Base-by-base conservation (phyloP, 2,329 filamentous ascomycete genomes). In the Emmonsia crescens region DNA sequence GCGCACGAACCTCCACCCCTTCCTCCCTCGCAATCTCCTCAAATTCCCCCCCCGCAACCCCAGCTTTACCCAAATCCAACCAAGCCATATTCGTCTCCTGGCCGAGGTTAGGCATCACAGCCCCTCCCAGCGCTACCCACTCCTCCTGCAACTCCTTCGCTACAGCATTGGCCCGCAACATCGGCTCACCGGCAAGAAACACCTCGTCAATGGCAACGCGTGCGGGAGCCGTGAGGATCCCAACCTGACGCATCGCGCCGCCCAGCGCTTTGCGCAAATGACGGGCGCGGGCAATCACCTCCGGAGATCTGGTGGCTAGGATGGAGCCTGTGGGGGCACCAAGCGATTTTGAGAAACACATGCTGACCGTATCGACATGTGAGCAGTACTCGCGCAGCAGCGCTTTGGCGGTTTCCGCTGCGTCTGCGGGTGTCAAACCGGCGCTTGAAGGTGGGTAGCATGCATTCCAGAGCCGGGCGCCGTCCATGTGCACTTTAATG, bases 51-150 rank as follows among this genome's bases (percentile, higher is more conserved):
- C 71, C 71, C 2, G 77, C 75, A 38, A 86, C 72, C 0, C 83
- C 82, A 12, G 83, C 82, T 0, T 81, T 80, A 36, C 84, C 81
- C 19, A 94, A 77, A 72, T 95, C 87, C 62, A 95, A 70, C 90
- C 89, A 96, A 40, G 90, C 84, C 89, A 96, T 95, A 75, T 96
- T 96, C n/a, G 91, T 95, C 70, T 96, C 86, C 86, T 0, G 88
- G 87, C 63, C 54, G 10, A 57, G 33, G 3, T 36, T 36, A 5
- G 86, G 80, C 24, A 80, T 74, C 61, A 91, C 75, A 74, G 82
- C 84, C 1, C 90, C 91, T 4, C 90, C 90, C 59, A 86, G 78
- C 19, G 76, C 76, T 5, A 78, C 82, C 91, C 91, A 96, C 65
- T 88, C 73, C 38, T 79, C 76, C 31, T 81, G 85, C 29, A 92